Base-by-base conservation (phyloP, 2,329 filamentous ascomycete species). In the Xylaria sp. region DNA sequence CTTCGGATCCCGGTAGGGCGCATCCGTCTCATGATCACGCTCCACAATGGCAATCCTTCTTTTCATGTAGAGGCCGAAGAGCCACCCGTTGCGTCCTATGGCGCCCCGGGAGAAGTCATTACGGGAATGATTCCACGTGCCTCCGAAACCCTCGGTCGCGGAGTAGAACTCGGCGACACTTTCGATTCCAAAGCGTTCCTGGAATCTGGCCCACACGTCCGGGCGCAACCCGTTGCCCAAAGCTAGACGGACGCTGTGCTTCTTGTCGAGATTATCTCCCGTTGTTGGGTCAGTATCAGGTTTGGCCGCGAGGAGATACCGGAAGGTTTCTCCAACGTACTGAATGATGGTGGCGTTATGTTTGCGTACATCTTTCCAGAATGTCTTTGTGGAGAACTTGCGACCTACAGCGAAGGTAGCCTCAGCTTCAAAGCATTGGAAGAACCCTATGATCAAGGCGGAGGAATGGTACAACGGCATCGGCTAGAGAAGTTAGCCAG, bases 391-490 rank as follows among this genome's bases (percentile, higher is more conserved):
- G 2, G 92, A 94, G 82, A 97, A 97, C 74, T 91, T 92, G 73
- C 88, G 89, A 55, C 92, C 92, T 18, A 97, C 81, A 29, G 92
- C 87, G 60, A 94, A 82, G 0, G 93, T 92, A 44, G 85, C 86
- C 50, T 90, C 91, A 0, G 81, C 80, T 63, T 85, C 78, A 37
- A 96, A 79, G 27, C 87, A 86, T 55, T 88, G 84, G 57, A 85
- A 79, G 66, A 94, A 87, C 27, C 91, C 92, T 51, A 97, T 84
- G 6, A 96, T 74, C 4, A 88, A 83, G 13, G 92, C 94, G 0
- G 93, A 93, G 48, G 91, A 91, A 82, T 97, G 94, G 77, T 97
- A 97, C 6, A 97, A 84, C 0, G 94, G 94, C 93, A 97, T 97
- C 65, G 91, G 91, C 90, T 92, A 69, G 23, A 70, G 69, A 5